Evolutionary conservation across 2,329 filamentous ascomycete species (phyloP).

Genomic region (Capronia epimyces): DNA sequence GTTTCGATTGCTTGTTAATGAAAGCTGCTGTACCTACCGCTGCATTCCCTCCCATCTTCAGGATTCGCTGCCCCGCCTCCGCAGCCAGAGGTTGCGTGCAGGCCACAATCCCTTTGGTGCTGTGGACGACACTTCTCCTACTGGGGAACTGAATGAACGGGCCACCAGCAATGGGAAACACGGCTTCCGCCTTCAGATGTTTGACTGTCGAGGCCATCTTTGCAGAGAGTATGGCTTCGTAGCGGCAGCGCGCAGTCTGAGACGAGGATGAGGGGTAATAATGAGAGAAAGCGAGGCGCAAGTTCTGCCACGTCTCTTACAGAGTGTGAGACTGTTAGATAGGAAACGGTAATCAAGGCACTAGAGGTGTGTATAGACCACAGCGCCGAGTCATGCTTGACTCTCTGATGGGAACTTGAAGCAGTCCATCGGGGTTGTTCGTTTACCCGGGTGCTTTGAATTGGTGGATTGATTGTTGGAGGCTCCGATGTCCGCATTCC

Average conservation of each 20-base stretch:
- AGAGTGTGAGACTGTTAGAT: no score
- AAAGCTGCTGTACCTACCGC: slow-evolving; percentile 57
- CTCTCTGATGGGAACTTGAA: not conserved
- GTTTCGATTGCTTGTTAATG: not conserved
- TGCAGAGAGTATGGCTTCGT: not conserved
- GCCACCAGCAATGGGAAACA: slow-evolving; percentile 47
- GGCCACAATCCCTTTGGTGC: slow-evolving; percentile 82
- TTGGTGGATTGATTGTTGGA: not conserved
- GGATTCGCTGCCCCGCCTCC: slow-evolving; percentile 75
- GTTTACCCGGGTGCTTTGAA: not conserved
- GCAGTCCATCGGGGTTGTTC: not conserved
- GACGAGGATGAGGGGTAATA: not conserved
- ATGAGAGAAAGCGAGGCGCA: not conserved
- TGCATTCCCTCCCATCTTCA: slow-evolving; percentile 87
- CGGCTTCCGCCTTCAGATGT: slow-evolving; percentile 36
- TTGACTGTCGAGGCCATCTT: slow-evolving; percentile 20
- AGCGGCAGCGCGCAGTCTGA: not conserved
- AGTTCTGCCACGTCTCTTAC: no score
- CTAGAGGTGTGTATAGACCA: not conserved
- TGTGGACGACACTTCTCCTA: slow-evolving; percentile 86
- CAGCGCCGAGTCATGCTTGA: not conserved
- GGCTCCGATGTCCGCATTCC: not conserved
- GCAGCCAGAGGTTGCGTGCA: slow-evolving; percentile 86
- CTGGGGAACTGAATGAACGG: slow-evolving; percentile 61
- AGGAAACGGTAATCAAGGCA: no score